Percentiles rank a stretch among this genome's conserved stretches.
These are phyloP conservation scores for Emergomyces orientalis DNA, from an alignment of 2,329 filamentous ascomycete genomes.

Conservation along the genomic window DNA sequence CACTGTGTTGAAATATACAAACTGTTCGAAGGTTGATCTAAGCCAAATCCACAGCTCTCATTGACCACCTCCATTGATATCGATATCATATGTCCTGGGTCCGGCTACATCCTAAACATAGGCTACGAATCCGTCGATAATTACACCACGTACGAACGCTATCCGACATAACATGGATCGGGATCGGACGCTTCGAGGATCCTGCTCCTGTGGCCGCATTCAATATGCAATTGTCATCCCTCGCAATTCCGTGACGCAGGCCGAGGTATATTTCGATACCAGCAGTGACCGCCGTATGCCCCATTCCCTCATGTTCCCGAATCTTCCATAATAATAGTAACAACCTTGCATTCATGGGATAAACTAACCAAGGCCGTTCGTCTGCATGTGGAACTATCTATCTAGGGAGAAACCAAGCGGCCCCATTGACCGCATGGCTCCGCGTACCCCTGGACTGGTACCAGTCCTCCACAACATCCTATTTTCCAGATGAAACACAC, in stretches of 20 bases:
- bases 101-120: background rate
- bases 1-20: background rate
- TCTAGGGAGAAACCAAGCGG: constrained; percentile 55
- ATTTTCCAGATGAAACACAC: constrained; percentile 68
- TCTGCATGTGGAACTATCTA: background rate
- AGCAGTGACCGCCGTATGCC: constrained; percentile 60
- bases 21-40: background rate
- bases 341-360: background rate
- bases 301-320: background rate
- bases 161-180: constrained; percentile 14
- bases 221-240: constrained; percentile 68
- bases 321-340: too few relatives aligned
- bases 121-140: too few relatives aligned
- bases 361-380: background rate
- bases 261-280: constrained; percentile 67
- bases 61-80: background rate
- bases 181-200: constrained; percentile 11
- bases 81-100: background rate
- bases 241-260: constrained; percentile 44
- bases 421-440: constrained; percentile 70
- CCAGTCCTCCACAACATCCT: constrained; percentile 62
- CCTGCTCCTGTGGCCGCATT: constrained; percentile 76
- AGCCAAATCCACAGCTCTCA: background rate
- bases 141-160: background rate
- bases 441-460: constrained; percentile 76